Conservation (phyloP, 2,329 filamentous ascomycete species). For the Exophiala bonariae region DNA sequence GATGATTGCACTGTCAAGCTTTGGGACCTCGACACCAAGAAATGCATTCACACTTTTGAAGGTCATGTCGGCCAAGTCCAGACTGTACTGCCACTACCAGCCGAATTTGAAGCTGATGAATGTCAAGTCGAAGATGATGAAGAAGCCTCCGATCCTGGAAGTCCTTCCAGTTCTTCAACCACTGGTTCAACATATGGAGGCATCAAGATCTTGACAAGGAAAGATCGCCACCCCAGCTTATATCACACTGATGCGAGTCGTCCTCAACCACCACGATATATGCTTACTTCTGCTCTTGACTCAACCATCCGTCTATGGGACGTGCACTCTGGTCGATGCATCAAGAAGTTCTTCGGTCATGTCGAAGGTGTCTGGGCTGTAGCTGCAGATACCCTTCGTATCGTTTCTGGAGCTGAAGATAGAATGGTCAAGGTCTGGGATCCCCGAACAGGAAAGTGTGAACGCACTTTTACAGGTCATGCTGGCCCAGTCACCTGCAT, state of each 20-base stretch:
- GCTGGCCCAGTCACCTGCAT: constrained; percentile 90
- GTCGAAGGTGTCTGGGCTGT: constrained; percentile 95
- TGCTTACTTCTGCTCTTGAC: constrained; percentile 89
- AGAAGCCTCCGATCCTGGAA: constrained; percentile 20
- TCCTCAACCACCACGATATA: constrained; percentile 79
- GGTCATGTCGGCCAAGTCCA: constrained; percentile 96
- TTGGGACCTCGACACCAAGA: constrained; percentile 86
- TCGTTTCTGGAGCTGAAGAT: constrained; percentile 89
- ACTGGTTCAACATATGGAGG: constrained; percentile 12
- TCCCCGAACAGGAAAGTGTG: constrained; percentile 83
- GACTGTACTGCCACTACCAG: constrained; percentile 79
- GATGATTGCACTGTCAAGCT: constrained; percentile 90
- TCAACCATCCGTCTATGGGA: constrained; percentile 93
- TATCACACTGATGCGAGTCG: constrained; percentile 52
- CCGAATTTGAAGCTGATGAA: constrained; percentile 87
- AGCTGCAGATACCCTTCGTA: constrained; percentile 80
- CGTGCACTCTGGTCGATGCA: constrained; percentile 73
- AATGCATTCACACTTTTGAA: constrained; percentile 74
- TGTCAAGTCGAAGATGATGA: constrained; percentile 11
- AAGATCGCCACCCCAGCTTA: constrained; percentile 51
- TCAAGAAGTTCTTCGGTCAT: constrained; percentile 94
- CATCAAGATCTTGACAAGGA: constrained; percentile 9
- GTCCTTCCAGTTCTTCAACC: constrained; percentile 21
- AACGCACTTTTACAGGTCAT: constrained; percentile 89
- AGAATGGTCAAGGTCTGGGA: constrained; percentile 97